Conservation (phyloP, 495 filamentous ascomycete species). For the Aspergillus conjunctus region DNA sequence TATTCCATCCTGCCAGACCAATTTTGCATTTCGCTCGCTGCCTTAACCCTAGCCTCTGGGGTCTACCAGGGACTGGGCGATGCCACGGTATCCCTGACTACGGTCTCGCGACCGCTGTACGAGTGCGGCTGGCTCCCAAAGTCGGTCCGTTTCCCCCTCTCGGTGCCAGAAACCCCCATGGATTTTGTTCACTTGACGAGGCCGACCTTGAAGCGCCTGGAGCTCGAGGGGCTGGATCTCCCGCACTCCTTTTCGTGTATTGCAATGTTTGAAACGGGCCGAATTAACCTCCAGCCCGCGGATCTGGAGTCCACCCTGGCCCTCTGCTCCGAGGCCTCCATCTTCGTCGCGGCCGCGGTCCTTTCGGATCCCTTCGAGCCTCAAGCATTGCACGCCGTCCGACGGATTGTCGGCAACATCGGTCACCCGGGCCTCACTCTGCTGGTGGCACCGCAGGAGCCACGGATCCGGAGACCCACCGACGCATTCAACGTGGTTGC, state of each 20-base stretch:
- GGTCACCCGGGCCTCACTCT: conserved; percentile 5
- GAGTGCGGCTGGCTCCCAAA: background rate
- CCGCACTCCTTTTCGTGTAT: conserved; percentile 2
- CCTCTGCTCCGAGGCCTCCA: background rate
- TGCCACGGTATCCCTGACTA: background rate
- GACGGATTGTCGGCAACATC: conserved; percentile 6
- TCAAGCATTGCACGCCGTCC: background rate
- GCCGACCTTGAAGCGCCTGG: background rate
- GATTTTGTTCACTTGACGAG: background rate
- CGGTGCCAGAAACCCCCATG: background rate
- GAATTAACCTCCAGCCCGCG: background rate
- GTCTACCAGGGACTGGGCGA: background rate
- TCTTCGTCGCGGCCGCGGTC: conserved; percentile 4
- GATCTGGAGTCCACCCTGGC: conserved; percentile 1
- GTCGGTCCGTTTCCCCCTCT: background rate
- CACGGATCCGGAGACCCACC: background rate
- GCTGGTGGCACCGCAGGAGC: background rate
- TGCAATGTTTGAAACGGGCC: conserved; percentile 8
- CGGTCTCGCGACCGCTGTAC: background rate
- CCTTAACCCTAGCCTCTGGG: background rate
- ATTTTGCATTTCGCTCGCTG: background rate
- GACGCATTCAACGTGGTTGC: background rate
- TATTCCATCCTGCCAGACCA: background rate
- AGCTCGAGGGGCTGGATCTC: background rate
- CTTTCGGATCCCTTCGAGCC: conserved; percentile 6